phyloP scores from a whole-genome alignment of 2,329 filamentous ascomycete genomes.

The Aaosphaeria pasadenensis region DNA sequence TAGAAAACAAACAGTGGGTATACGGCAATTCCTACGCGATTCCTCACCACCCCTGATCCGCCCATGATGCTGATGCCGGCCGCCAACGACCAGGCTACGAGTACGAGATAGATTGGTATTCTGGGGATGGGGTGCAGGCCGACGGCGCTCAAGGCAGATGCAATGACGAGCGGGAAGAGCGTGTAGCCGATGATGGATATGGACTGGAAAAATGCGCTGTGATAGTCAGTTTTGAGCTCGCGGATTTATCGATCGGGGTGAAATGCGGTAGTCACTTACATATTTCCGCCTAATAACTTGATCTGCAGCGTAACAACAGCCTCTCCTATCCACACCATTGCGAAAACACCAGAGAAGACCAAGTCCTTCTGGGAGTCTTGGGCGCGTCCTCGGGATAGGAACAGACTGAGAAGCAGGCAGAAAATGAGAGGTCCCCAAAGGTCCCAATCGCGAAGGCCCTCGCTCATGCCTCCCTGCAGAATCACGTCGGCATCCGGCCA shows the following conservation, averaged over 20 bases:
- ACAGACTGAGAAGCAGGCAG: conserved; percentile 81
- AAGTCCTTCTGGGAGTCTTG: conserved; percentile 76
- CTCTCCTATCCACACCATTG: conserved; percentile 94
- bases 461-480: conserved; percentile 72
- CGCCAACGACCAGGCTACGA: conserved; percentile 89
- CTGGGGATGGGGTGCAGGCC: conserved; percentile 74
- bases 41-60: conserved; percentile 92
- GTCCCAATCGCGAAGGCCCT: conserved; percentile 93
- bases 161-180: conserved; percentile 92
- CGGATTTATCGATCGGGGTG: neutral
- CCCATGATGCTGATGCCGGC: conserved; percentile 95
- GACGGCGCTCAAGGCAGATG: conserved; percentile 82
- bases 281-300: conserved; percentile 91
- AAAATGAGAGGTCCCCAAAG: conserved; percentile 96
- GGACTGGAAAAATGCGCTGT: conserved; percentile 93
- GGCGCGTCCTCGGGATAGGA: conserved; percentile 75
- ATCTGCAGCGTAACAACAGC: conserved; percentile 98
- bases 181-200: conserved; percentile 99
- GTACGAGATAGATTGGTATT: conserved; percentile 84
- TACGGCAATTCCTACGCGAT: conserved; percentile 88
- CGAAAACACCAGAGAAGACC: conserved; percentile 95
- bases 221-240: conserved; percentile 24
- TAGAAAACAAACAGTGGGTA: conserved; percentile 97
- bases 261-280: conserved; percentile 60
- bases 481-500: conserved; percentile 68